Base-by-base conservation (phyloP, 768 basidiomycete genomes). In the Boletus pseudopeckii region DNA sequence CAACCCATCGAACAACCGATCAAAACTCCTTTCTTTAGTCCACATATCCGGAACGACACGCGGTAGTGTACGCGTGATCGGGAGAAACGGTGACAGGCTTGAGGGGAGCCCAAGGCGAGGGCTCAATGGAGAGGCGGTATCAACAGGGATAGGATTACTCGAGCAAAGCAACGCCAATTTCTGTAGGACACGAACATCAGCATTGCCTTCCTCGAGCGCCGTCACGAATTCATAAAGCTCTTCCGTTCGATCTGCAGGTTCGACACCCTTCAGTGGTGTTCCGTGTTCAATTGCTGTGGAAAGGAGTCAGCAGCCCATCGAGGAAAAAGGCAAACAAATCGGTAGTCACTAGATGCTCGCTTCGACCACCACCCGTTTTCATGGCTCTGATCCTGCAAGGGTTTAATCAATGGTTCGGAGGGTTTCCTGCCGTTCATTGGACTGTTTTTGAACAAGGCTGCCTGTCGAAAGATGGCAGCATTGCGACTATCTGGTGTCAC, bases 281-380 rank as follows among this genome's bases (percentile, higher is more conserved):
- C 78, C 76, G 60, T 80, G 77, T 26, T 78, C 76, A 56, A 83
- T 69, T 22, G 53, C 70, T 70, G 18, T 36, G n/a, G 24, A 44
- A 45, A 24, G 15, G 9, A 15, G 26, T 70, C 48, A 67, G 56
- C 48, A 67, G 56, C 45, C 56, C 18, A 30, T 17, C 0, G 24
- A 48, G 14, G n/a, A 22, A 45, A 11, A 24, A 24, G n/a, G 18
- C 4, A 48, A 39, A 36, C 6, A 17, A 32, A 33, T 46, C 6
- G 30, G 39, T 39, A 81, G 83, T 67, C 65, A 94, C 92, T 70
- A 39, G 80, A 74, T 67, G 82, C 84, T 58, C 87, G 78, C 66
- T 88, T 90, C 56, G 83, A 66, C 92, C 92, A 94, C 92, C 92
- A 95, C 7, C 82, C 82, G 20, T 82, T 84, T 62, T 89, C 85